Conservation (phyloP, 2,329 filamentous ascomycete species). For the Sporothrix phasma region DNA sequence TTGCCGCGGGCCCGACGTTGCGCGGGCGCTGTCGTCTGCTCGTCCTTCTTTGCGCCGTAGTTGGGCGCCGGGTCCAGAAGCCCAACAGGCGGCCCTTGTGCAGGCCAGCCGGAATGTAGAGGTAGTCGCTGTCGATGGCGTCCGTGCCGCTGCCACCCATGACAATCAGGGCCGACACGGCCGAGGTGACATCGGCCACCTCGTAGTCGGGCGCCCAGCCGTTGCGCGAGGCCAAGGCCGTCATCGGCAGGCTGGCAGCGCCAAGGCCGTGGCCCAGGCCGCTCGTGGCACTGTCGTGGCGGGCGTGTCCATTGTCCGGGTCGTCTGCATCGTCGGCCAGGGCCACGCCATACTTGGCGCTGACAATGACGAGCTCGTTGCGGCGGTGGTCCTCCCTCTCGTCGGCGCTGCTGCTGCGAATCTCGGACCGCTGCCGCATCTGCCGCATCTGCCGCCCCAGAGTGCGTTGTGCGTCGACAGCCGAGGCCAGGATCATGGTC, state of each 20-base stretch:
- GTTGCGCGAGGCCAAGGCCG: constrained; percentile 22
- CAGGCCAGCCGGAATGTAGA: constrained; percentile 33
- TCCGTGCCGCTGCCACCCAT: constrained; percentile 21
- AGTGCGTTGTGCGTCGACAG: constrained; percentile 32
- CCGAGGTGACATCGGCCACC: constrained; percentile 41
- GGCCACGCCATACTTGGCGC: constrained; percentile 37
- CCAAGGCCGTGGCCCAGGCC: background rate
- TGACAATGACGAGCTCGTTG: constrained; percentile 37
- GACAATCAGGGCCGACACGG: constrained; percentile 35
- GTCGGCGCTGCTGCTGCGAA: no score
- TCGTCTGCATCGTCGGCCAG: constrained; percentile 14
- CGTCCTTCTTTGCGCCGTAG: constrained; percentile 2
- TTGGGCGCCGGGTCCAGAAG: constrained; percentile 41
- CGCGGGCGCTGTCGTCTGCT: background rate
- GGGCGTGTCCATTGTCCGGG: constrained; percentile 19
- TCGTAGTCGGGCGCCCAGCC: constrained; percentile 26
- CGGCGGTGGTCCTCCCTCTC: background rate
- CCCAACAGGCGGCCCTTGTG: constrained; percentile 37
- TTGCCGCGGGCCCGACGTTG: constrained; percentile 18
- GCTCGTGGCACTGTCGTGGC: constrained; percentile 8
- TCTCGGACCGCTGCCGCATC: background rate
- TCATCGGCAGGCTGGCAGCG: constrained; percentile 17
- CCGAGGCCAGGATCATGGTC: constrained; percentile 32
- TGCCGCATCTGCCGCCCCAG: constrained; percentile 26
- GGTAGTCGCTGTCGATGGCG: constrained; percentile 8